Evolutionary conservation across 345 rosid genomes (phyloP), one percentile per base, ranked within the genome.

Genomic region (Heritiera fomes): DNA sequence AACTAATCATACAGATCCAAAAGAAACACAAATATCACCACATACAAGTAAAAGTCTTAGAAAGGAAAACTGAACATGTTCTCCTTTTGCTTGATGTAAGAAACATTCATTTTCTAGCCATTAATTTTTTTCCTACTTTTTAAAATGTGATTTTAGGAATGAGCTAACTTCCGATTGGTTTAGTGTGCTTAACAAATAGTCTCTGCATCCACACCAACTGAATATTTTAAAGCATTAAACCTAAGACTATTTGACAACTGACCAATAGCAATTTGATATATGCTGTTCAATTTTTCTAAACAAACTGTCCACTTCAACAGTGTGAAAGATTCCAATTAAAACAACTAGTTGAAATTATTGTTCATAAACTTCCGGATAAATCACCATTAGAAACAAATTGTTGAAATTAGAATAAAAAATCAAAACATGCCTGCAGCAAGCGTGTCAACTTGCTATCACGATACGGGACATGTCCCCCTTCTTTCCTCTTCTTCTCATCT

Each of bases 381-480:
- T 30, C 41, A 50, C 43, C 6, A 71, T 5, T 30, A 52, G 5
- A 45, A 28, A 28, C 2, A 70, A 69, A 47, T 69, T 69, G 55
- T 15, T 12, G 40, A 58, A 28, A 68, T 52, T 9, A 73, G 17
- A 34, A 71, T 30, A 72, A 23, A 50, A 67, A 40, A 5, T 20
- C 8, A 50, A 62, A 68, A 15, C 69, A 58, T 87, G 81, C 99
- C 98, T 94, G 98, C 40, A 97, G 84, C 86, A 97, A 88, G 62
- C 99, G 97, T 49, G 99, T 97, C 90, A 97, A 82, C 89, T 97
- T 97, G 98, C 98, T 97, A 79, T 97, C 99, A 58, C 99, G 98
- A 50, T 94, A 96, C 28, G 99, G 99, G 71, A 94, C 91, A 45
- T 94, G 98, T 41, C 97, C 98, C 34, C 99, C 99, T 87, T 96